These are phyloP conservation scores for Melanomma pulvis-pyrius DNA, from an alignment of 495 filamentous ascomycete genomes.

Conservation along the genomic window DNA sequence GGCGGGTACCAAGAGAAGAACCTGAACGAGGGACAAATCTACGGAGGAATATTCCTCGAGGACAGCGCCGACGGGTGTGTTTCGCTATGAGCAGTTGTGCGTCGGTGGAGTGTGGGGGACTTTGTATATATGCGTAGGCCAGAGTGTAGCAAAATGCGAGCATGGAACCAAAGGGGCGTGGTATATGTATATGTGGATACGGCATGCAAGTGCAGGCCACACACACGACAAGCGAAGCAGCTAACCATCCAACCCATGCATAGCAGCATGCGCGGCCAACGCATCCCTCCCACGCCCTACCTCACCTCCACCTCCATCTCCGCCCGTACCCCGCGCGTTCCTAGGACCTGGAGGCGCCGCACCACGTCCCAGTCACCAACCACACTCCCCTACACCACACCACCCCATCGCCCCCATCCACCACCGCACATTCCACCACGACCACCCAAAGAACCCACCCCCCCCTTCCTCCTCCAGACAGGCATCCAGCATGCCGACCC, in stretches of 20 bases:
- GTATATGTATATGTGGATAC: too few relatives aligned
- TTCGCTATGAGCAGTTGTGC: slow-evolving; percentile 14
- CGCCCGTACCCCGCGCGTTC: not conserved
- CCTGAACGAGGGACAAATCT: slow-evolving; percentile 37
- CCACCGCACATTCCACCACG: not conserved
- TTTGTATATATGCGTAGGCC: not conserved
- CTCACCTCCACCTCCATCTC: not conserved
- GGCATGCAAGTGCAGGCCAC: not conserved
- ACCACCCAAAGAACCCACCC: not conserved
- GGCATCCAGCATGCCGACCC: not conserved
- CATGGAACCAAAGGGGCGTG: too few relatives aligned
- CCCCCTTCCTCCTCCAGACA: not conserved
- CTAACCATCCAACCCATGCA: not conserved
- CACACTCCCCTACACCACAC: not conserved
- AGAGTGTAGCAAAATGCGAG: not conserved
- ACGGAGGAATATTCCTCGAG: slow-evolving; percentile 36
- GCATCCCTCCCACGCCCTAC: not conserved
- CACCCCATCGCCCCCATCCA: too few relatives aligned
- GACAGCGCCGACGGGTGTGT: slow-evolving; percentile 35
- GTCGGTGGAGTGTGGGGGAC: not conserved
- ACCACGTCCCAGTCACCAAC: not conserved
- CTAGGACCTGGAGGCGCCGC: too few relatives aligned
- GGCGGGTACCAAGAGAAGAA: slow-evolving; percentile 36
- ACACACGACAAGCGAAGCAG: not conserved
- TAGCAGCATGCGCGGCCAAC: slow-evolving; percentile 6